phyloP scores from a whole-genome alignment of 495 filamentous ascomycete genomes.

The Rhypophila decipiens region DNA sequence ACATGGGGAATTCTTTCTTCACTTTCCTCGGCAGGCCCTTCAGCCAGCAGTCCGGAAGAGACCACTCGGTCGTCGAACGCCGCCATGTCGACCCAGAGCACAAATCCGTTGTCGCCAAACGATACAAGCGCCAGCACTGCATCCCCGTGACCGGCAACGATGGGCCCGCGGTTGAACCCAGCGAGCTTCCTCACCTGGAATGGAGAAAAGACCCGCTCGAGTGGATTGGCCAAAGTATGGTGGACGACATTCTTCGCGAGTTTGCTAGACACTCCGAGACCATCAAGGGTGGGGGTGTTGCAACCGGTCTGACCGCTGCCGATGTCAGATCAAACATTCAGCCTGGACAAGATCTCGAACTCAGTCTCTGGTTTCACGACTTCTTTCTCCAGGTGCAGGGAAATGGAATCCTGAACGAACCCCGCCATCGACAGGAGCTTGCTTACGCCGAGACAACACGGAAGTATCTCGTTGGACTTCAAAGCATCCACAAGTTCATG shows the following conservation, averaged over 20 bases:
- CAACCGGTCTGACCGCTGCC: not conserved
- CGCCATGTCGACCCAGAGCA: slow-evolving; percentile 3
- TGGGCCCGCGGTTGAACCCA: too few relatives aligned
- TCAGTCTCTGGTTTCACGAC: slow-evolving; percentile 16
- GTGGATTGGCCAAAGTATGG: too few relatives aligned
- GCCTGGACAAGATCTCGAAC: slow-evolving; percentile 2
- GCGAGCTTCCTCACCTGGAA: not conserved
- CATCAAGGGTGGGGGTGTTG: not conserved
- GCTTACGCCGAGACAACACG: not conserved
- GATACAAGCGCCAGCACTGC: slow-evolving; percentile 19
- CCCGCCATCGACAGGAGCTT: not conserved
- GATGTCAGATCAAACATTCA: too few relatives aligned
- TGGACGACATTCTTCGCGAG: not conserved
- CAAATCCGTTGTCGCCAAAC: slow-evolving; percentile 17
- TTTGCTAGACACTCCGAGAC: too few relatives aligned
- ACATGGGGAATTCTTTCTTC: slow-evolving; percentile 12
- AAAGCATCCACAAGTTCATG: slow-evolving; percentile 2
- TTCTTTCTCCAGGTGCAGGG: slow-evolving; percentile 6
- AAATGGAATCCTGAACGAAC: not conserved
- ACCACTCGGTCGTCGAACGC: slow-evolving; percentile 14
- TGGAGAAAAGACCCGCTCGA: not conserved
- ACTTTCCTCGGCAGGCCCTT: slow-evolving; percentile 8
- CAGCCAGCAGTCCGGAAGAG: not conserved
- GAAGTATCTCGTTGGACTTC: slow-evolving; percentile 1
- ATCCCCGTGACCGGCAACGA: not conserved